These are phyloP conservation scores for Actinomortierella ambigua DNA, from an alignment of 371 early-diverging fungal genomes.

Conservation along the genomic window DNA sequence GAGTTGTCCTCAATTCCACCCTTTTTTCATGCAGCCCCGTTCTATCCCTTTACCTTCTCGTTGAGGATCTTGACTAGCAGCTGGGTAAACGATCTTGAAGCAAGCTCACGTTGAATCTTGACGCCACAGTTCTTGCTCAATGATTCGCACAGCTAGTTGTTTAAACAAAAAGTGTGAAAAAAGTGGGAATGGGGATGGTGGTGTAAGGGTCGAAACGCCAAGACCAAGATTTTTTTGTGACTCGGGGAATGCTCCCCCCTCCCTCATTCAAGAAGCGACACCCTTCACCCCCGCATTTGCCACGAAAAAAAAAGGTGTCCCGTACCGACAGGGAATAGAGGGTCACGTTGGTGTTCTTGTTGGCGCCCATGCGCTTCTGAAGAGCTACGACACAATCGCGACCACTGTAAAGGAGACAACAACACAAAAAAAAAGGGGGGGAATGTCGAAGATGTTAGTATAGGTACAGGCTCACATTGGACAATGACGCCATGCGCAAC, in stretches of 20 bases:
- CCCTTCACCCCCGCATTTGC: too few species aligned
- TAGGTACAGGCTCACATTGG: background rate
- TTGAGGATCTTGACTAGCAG: slow-evolving; percentile 77
- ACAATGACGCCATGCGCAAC: background rate
- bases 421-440: slow-evolving; percentile 1
- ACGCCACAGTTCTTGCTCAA: slow-evolving; percentile 91
- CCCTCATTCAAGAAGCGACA: too few species aligned
- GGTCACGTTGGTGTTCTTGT: slow-evolving; percentile 85
- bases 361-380: slow-evolving; percentile 71
- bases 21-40: too few species aligned
- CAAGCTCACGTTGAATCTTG: slow-evolving; percentile 80
- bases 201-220: background rate
- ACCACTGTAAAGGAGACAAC: slow-evolving; percentile 49
- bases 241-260: too few species aligned
- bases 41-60: slow-evolving; percentile 58
- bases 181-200: background rate
- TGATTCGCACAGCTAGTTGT: slow-evolving; percentile 73
- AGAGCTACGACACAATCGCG: slow-evolving; percentile 77
- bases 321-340: slow-evolving; percentile 76
- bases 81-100: slow-evolving; percentile 86
- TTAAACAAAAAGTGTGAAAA: background rate
- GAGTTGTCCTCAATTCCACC: too few species aligned
- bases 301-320: too few species aligned
- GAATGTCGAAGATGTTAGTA: background rate
- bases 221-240: too few species aligned